These are phyloP conservation scores for Fraxinus nigra DNA, from an alignment of 305 asterid genomes.

Conservation along the genomic window DNA sequence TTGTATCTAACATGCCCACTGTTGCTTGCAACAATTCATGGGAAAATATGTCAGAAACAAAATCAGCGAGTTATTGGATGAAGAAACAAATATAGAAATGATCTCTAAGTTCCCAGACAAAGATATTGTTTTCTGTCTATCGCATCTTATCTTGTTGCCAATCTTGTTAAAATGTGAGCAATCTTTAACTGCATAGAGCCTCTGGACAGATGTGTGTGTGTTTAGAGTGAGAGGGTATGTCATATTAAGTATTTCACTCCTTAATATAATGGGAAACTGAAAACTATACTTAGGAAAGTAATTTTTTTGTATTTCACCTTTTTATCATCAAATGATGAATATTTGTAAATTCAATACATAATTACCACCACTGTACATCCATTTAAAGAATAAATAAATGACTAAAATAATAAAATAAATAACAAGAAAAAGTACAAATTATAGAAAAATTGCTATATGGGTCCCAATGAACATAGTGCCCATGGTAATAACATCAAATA, in stretches of 20 bases:
- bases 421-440: background rate
- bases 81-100: constrained; percentile 11
- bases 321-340: background rate
- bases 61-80: constrained; percentile 14
- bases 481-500: background rate
- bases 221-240: background rate
- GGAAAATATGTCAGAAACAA: constrained; percentile 19
- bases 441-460: constrained; percentile 8
- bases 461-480: background rate
- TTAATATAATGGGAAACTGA: background rate
- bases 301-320: background rate
- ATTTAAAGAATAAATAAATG: constrained; percentile 2
- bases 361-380: background rate
- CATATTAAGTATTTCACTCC: background rate
- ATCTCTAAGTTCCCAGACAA: background rate
- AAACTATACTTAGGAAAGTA: background rate
- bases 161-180: background rate
- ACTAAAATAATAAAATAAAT: background rate
- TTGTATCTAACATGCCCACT: constrained; percentile 88
- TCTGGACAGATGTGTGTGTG: background rate
- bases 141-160: constrained; percentile 3
- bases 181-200: background rate
- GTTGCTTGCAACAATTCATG: constrained; percentile 30
- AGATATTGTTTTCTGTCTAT: background rate
- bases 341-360: background rate